A percentile compares a stretch with the other conserved stretches of the same genome.
Conservation (phyloP, 108 stramenopile species). For the Chaetoceros tenuissimus region DNA sequence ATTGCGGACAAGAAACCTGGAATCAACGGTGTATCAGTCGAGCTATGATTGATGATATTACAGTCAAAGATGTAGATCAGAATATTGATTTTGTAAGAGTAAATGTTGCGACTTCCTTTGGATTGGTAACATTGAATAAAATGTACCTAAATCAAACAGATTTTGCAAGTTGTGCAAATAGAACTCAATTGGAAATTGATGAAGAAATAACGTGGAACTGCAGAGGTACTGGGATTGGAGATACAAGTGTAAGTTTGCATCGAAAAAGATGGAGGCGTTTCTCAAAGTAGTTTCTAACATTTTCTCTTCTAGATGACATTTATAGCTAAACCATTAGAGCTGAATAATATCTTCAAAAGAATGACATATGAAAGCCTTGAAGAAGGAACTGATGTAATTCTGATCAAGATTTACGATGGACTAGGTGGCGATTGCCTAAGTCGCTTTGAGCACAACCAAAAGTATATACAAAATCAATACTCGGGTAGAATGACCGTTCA, state of each 20-base stretch:
- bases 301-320: neutral
- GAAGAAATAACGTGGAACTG: neutral
- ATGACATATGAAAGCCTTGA: neutral
- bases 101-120: neutral
- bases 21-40: neutral
- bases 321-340: neutral
- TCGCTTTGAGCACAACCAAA: neutral
- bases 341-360: neutral
- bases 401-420: neutral
- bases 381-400: neutral
- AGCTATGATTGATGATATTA: neutral
- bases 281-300: too few relatives aligned
- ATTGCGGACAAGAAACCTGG: neutral
- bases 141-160: neutral
- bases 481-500: neutral
- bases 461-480: neutral
- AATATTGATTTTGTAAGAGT: neutral
- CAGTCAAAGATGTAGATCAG: neutral
- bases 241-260: neutral
- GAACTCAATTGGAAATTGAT: neutral
- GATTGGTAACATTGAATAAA: neutral
- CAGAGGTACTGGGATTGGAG: neutral
- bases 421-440: neutral
- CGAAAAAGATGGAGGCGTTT: too few relatives aligned
- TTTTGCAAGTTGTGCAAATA: neutral